These are phyloP conservation scores for Fraxinus floribunda DNA, from an alignment of 305 asterid species.

Conservation along the genomic window DNA sequence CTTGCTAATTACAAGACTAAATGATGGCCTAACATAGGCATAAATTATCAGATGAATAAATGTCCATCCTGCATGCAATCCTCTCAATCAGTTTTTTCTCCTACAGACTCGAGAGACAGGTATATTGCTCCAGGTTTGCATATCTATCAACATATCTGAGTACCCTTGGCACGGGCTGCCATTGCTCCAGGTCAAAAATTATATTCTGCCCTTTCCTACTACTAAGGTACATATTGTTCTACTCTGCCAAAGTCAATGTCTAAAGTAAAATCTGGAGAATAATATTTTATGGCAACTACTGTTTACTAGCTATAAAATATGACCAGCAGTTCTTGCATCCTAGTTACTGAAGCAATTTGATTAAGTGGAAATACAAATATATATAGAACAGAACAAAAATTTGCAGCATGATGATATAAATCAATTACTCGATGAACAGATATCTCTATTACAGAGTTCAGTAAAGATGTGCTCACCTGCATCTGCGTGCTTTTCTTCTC, in stretches of 20 bases:
- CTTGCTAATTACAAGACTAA: not conserved
- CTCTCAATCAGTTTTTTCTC: not conserved
- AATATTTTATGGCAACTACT: not conserved
- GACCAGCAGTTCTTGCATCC: not conserved
- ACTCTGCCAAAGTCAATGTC: not conserved
- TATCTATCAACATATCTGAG: not conserved
- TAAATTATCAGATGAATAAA: not conserved
- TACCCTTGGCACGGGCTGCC: not conserved
- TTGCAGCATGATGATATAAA: slow-evolving; percentile 13
- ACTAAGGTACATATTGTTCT: not conserved
- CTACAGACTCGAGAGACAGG: not conserved
- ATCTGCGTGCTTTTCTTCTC: slow-evolving; percentile 69
- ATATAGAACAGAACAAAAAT: not conserved
- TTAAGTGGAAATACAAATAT: not conserved
- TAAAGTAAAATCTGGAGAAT: not conserved
- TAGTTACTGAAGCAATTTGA: not conserved
- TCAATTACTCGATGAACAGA: not conserved
- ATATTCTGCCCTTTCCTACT: not conserved
- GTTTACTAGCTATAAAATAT: not conserved
- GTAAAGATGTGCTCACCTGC: slow-evolving; percentile 55
- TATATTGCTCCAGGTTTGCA: not conserved
- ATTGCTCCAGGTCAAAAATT: not conserved
- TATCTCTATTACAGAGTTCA: not conserved
- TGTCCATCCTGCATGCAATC: not conserved
- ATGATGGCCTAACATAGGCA: not conserved